These are phyloP conservation scores for Ligustrum vulgare DNA, from an alignment of 257 asterid species.

Conservation along the genomic window DNA sequence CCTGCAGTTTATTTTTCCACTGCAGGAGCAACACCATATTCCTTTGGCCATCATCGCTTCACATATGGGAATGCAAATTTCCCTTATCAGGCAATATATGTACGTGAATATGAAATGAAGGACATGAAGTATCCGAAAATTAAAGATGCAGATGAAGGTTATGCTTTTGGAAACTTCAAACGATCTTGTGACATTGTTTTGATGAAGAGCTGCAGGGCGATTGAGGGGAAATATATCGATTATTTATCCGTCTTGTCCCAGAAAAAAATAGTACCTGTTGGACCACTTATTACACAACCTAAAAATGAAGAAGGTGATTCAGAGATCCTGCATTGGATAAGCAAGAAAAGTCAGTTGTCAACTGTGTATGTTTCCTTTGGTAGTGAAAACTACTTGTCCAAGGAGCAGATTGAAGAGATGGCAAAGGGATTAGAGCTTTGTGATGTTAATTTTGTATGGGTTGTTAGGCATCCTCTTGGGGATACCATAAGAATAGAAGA, in stretches of 20 bases:
- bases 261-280: conserved; percentile 32
- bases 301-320: background rate
- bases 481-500: background rate
- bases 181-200: conserved; percentile 35
- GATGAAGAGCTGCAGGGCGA: conserved; percentile 30
- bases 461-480: conserved; percentile 33
- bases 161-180: conserved; percentile 24
- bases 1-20: conserved; percentile 20
- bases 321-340: conserved; percentile 37
- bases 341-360: conserved; percentile 26
- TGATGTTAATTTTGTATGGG: conserved; percentile 44
- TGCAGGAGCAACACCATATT: conserved; percentile 2
- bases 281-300: conserved; percentile 30
- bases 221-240: conserved; percentile 41
- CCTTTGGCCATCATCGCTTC: conserved; percentile 23
- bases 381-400: conserved; percentile 45
- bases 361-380: conserved; percentile 46
- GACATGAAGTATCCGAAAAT: background rate
- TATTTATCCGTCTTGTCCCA: conserved; percentile 32
- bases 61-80: background rate
- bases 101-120: background rate
- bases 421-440: conserved; percentile 45
- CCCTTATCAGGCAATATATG: background rate
- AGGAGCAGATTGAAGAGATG: conserved; percentile 34
- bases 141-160: conserved; percentile 16